Base-by-base conservation (phyloP, 768 basidiomycete species). In the Daedaleopsis nitida region DNA sequence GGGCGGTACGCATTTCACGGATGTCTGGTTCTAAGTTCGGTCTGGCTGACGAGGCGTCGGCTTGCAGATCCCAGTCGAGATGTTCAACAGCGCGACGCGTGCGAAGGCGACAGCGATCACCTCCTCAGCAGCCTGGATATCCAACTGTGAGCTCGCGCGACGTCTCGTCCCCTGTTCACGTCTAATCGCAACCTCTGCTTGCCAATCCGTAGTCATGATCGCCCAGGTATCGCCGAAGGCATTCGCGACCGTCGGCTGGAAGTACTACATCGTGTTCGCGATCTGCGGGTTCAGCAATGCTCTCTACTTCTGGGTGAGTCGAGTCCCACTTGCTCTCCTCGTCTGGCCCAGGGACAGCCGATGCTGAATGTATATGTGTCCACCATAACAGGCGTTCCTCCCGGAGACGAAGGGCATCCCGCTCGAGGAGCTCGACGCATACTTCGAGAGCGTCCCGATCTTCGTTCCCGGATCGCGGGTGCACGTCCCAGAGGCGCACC, bases 11-110 rank as follows among this genome's bases (percentile, higher is more conserved):
- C 55, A 16, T 39, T 8, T 11, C 19, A 27, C 37, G 19, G 17
- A 16, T 37, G 24, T 45, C 39, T 23, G 42, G 0, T 16, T 1
- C 17, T 2, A 19, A 9, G 44, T 17, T 17, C 21, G 44, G 44
- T 17, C 27, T 32, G 27, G 14, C 44, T 45, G 44, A 45, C 27
- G 27, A 32, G 27, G 27, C 7, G 27, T 32, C 27, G 9, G 5
- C 34, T 3, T 16, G 8, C 27, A 68, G 67, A 68, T 68, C 23
- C 68, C 68, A 11, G 68, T 69, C 6, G 68, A 69, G 55, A 69
- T 68, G 66, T 69, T 69, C 65, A 69, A 69, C 58, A 68, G 59
- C 57, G 60, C 68, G 8, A 69, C 67, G 16, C 65, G 68, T 0
- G 68, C 68, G 7, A 68, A 68, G 49, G 68, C 66, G 3, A 69